phyloP scores from a whole-genome alignment of 441 rosid genomes.

The Melastoma candidum region DNA sequence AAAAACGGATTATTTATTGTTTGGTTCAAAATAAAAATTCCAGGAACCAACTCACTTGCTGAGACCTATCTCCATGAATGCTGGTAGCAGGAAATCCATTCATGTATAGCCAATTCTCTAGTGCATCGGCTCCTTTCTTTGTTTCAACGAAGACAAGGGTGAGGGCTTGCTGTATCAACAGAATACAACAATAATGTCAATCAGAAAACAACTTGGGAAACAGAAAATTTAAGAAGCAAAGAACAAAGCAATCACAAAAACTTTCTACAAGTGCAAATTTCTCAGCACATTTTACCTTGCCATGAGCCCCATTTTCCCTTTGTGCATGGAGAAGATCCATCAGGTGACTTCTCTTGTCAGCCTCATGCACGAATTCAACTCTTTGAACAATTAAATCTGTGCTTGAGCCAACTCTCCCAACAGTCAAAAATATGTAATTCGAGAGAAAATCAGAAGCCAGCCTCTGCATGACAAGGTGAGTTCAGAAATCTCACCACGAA shows the following conservation, averaged over 20 bases:
- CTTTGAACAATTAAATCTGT: constrained; percentile 90
- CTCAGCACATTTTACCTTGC: constrained; percentile 44
- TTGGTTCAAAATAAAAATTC: too few species aligned
- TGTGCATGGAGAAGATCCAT: constrained; percentile 98
- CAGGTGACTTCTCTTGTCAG: constrained; percentile 91
- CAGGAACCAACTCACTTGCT: constrained; percentile 43
- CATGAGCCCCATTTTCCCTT: constrained; percentile 53
- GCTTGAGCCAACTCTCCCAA: constrained; percentile 96
- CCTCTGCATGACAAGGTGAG: constrained; percentile 44
- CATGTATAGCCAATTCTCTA: constrained; percentile 68
- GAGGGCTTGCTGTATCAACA: constrained; percentile 52
- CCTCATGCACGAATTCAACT: constrained; percentile 73
- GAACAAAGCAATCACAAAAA: too few species aligned
- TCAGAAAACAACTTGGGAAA: background rate
- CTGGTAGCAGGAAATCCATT: constrained; percentile 84
- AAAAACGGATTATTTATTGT: too few species aligned
- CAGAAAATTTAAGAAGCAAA: background rate
- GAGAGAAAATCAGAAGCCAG: constrained; percentile 84
- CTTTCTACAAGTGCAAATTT: background rate
- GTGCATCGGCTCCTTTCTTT: constrained; percentile 76
- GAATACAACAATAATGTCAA: constrained; percentile 2
- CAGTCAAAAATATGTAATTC: constrained; percentile 75
- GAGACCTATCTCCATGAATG: constrained; percentile 88
- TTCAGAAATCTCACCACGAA: background rate
- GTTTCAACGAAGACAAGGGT: constrained; percentile 92